phyloP scores from a whole-genome alignment of 2,329 filamentous ascomycete species.

The Aureobasidium leucospermi region DNA sequence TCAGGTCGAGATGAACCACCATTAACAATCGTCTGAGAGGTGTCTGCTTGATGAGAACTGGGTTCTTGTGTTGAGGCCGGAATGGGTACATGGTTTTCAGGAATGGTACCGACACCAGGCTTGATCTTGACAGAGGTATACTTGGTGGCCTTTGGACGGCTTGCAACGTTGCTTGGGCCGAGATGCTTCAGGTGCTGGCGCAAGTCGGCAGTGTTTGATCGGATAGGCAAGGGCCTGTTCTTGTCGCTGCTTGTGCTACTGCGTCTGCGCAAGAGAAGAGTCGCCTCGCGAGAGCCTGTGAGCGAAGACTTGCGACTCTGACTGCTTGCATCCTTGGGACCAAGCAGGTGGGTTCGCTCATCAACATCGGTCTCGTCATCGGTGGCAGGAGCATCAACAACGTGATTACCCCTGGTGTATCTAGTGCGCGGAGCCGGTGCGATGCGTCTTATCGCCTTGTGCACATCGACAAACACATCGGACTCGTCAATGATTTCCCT shows the following conservation, averaged over 20 bases:
- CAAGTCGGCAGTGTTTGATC: slow-evolving; percentile 48
- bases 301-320: slow-evolving; percentile 5
- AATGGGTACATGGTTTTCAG: slow-evolving; percentile 26
- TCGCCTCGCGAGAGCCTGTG: slow-evolving; percentile 23
- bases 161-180: slow-evolving; percentile 57
- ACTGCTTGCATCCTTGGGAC: background rate
- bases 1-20: slow-evolving; percentile 32
- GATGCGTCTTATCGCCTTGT: slow-evolving; percentile 90
- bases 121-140: slow-evolving; percentile 61
- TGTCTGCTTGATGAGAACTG: background rate
- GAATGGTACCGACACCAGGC: slow-evolving; percentile 41
- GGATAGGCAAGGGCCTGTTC: slow-evolving; percentile 30
- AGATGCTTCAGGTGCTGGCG: slow-evolving; percentile 56
- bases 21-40: slow-evolving; percentile 2
- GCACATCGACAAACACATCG: slow-evolving; percentile 95
- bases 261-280: slow-evolving; percentile 38
- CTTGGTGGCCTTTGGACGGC: slow-evolving; percentile 52
- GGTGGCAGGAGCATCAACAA: slow-evolving; percentile 18
- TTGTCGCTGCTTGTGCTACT: slow-evolving; percentile 33
- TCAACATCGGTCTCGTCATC: slow-evolving; percentile 19
- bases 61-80: background rate
- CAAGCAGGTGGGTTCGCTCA: slow-evolving; percentile 11
- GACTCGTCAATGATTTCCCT: slow-evolving; percentile 99
- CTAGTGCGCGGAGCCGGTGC: slow-evolving; percentile 70
- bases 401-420: slow-evolving; percentile 21